Base-by-base conservation (phyloP, 768 basidiomycete species). In the Tubosaeta sp. region DNA sequence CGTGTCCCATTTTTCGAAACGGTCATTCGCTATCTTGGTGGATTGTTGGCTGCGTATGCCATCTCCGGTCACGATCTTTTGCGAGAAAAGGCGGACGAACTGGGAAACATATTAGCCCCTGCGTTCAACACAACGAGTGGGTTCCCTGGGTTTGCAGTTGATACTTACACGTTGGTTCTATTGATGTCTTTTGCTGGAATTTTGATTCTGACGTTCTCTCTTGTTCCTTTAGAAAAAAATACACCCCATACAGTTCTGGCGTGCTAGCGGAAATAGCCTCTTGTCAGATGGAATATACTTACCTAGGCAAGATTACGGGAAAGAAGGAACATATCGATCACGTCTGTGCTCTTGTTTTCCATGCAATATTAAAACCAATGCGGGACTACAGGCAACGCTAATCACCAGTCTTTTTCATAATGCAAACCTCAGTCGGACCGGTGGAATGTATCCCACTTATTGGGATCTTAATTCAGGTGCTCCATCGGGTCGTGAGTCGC, bases 1-100 rank as follows among this genome's bases (percentile, higher is more conserved):
- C 64, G 11, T 14, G 68, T 65, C 1, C 83, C 83, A 1, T 88
- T 84, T 61, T 90, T 89, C 56, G 87, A 94, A 72, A 94, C 90
- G 0, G 81, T 86, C 24, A 95, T 95, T 55, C 82, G 94, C 19
- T 86, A 94, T 58, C 83, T 96, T 1, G 94, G 93, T 3, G 94
- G 94, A 3, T 68, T 94, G 6, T 76, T 94, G 4, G 85, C 86
- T 2, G 90, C 88, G 0, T 86, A 93, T 64, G 84, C 92, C 3
- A 71, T 96, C 7, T 82, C 87, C 0, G 73, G 78, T 1, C 76
- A 92, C 46, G 65, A 73, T 2, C 63, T 87, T 8, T 77, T 90
- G 38, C 76, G 93, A 22, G 65, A 73, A 9, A 80, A 83, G 31
- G 90, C 93, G 0, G 81, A 90, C 40, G 86, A 93, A 49, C 80